Evolutionary conservation across 805 yeast species (phyloP).

Genomic region (Spathaspora sp.): DNA sequence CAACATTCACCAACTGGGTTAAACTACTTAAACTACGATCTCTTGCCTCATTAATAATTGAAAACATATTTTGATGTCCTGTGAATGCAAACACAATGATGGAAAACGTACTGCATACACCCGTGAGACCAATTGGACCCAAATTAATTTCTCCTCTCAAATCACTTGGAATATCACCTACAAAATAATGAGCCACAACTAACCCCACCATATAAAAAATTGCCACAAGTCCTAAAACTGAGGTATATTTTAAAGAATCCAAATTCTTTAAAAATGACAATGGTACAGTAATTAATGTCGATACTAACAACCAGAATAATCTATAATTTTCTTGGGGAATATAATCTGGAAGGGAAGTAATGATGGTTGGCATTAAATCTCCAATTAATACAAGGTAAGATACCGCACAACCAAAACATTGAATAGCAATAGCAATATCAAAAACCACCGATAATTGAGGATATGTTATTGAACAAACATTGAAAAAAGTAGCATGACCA

Average conservation of each 20-base stretch:
- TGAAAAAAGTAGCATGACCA: slow-evolving; percentile 69
- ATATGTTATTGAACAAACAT: slow-evolving; percentile 59
- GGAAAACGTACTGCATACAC: slow-evolving; percentile 71
- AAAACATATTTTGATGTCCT: slow-evolving; percentile 93
- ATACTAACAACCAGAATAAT: slow-evolving; percentile 58
- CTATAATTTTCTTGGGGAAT: slow-evolving; percentile 28
- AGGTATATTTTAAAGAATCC: slow-evolving; percentile 82
- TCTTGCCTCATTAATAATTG: slow-evolving; percentile 76
- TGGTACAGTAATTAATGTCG: slow-evolving; percentile 46
- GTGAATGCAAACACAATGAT: slow-evolving; percentile 92
- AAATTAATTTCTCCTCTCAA: slow-evolving; percentile 26
- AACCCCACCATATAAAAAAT: slow-evolving; percentile 73
- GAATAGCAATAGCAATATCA: slow-evolving; percentile 66
- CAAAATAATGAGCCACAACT: slow-evolving; percentile 67
- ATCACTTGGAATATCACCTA: slow-evolving; percentile 46
- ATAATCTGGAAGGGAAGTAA: slow-evolving; percentile 18
- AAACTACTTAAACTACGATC: slow-evolving; percentile 46
- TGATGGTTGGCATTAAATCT: slow-evolving; percentile 63
- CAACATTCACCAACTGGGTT: slow-evolving; percentile 38
- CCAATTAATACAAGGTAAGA: slow-evolving; percentile 69
- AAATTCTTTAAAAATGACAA: slow-evolving; percentile 70
- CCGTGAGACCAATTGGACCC: slow-evolving; percentile 41
- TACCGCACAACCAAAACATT: slow-evolving; percentile 69
- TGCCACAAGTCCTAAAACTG: slow-evolving; percentile 76
- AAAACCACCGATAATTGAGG: slow-evolving; percentile 59